Evolutionary conservation across 2,329 filamentous ascomycete genomes (phyloP).

Genomic region (Ambrosiella xylebori): DNA sequence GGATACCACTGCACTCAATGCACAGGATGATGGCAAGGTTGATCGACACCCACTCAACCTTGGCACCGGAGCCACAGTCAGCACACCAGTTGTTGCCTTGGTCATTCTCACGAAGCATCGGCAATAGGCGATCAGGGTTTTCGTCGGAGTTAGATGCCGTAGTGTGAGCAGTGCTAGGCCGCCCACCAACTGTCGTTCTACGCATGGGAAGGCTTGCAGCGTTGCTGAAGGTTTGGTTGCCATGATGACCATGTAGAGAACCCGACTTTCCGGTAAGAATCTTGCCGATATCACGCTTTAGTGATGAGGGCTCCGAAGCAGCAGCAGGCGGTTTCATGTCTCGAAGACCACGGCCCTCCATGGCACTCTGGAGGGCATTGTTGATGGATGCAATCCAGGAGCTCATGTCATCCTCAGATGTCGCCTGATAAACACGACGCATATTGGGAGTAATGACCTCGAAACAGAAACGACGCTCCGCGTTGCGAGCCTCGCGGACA

Average conservation of each 20-base stretch:
- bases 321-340: slow-evolving; percentile 26
- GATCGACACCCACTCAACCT: slow-evolving; percentile 98
- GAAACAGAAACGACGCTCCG: slow-evolving; percentile 90
- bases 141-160: slow-evolving; percentile 62
- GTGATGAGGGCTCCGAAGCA: slow-evolving; percentile 28
- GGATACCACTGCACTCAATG: slow-evolving; percentile 95
- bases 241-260: slow-evolving; percentile 40
- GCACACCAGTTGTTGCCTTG: slow-evolving; percentile 88
- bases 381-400: slow-evolving; percentile 95
- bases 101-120: slow-evolving; percentile 74
- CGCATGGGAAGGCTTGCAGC: slow-evolving; percentile 47
- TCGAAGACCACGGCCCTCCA: slow-evolving; percentile 57
- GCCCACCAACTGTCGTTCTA: slow-evolving; percentile 79
- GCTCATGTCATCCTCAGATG: slow-evolving; percentile 94
- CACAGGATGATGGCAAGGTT: slow-evolving; percentile 92
- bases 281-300: slow-evolving; percentile 75
- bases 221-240: slow-evolving; percentile 29
- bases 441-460: slow-evolving; percentile 95
- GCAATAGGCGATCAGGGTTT: slow-evolving; percentile 68
- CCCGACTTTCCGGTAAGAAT: slow-evolving; percentile 84
- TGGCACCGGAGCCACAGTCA: slow-evolving; percentile 77
- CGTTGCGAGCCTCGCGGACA: slow-evolving; percentile 84
- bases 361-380: slow-evolving; percentile 87
- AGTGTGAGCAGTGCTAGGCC: slow-evolving; percentile 53
- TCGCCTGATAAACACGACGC: slow-evolving; percentile 92